These are phyloP conservation scores for Debaryomyces nepalensis DNA, from an alignment of 1,139 yeast species.

Conservation along the genomic window DNA sequence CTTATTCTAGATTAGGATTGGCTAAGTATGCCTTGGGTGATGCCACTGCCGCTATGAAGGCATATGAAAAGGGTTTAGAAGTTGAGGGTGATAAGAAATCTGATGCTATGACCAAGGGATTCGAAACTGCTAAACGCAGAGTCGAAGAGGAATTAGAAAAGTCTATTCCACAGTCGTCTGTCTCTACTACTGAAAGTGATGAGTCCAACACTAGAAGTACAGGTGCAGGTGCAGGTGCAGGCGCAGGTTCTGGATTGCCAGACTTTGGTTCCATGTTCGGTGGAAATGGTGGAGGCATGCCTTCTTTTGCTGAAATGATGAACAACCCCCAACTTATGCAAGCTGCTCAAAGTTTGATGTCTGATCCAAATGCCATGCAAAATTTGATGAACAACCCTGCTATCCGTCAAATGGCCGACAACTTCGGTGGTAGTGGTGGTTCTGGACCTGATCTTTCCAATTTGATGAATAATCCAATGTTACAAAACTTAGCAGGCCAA, in stretches of 20 bases:
- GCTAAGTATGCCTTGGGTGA: constrained; percentile 92
- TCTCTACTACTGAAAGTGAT: constrained; percentile 29
- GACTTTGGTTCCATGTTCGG: constrained; percentile 70
- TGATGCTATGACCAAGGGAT: constrained; percentile 92
- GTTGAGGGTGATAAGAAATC: constrained; percentile 85
- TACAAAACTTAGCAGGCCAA: constrained; percentile 68
- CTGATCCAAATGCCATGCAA: constrained; percentile 78
- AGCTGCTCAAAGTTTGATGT: constrained; percentile 94
- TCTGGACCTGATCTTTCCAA: constrained; percentile 61
- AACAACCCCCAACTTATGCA: constrained; percentile 90
- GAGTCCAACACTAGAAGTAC: constrained; percentile 23
- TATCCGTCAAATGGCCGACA: constrained; percentile 75
- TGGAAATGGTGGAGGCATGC: constrained; percentile 62
- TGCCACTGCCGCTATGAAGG: constrained; percentile 85
- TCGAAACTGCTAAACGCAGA: constrained; percentile 87
- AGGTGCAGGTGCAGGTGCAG: constrained; percentile 49
- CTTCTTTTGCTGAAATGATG: constrained; percentile 62
- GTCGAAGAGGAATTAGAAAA: constrained; percentile 73
- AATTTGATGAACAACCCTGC: constrained; percentile 84
- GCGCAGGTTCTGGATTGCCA: constrained; percentile 73
- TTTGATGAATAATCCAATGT: constrained; percentile 79
- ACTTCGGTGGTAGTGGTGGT: constrained; percentile 63
- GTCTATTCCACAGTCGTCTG: constrained; percentile 37
- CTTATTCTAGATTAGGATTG: constrained; percentile 92
- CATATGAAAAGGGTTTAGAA: constrained; percentile 85